These are phyloP conservation scores for Cyclostephanos invisitatus DNA, from an alignment of 108 stramenopile genomes.

Conservation along the genomic window DNA sequence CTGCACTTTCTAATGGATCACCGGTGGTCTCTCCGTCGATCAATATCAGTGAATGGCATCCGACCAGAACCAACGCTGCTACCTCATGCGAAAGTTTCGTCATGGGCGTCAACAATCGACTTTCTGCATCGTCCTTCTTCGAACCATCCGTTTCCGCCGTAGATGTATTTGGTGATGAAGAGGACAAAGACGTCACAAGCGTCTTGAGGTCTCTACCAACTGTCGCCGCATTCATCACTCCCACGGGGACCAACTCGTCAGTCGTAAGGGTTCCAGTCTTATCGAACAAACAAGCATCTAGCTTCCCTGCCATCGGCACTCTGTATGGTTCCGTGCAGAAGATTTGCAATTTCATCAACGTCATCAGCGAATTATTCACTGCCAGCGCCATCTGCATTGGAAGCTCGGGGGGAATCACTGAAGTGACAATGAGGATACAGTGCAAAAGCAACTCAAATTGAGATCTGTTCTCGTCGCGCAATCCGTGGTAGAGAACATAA, in stretches of 20 bases:
- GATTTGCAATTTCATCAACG: constrained; percentile 94
- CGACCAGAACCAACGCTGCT: constrained; percentile 80
- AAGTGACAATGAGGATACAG: constrained; percentile 95
- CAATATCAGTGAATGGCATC: constrained; percentile 89
- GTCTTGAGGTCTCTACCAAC: constrained; percentile 13
- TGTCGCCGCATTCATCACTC: constrained; percentile 58
- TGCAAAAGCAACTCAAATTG: constrained; percentile 93
- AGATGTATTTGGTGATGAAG: neutral
- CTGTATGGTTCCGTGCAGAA: constrained; percentile 97
- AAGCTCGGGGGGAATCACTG: constrained; percentile 95
- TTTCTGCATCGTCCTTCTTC: constrained; percentile 45
- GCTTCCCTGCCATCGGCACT: constrained; percentile 95
- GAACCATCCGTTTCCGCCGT: constrained; percentile 44
- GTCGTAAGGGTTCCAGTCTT: constrained; percentile 98
- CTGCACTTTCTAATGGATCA: constrained; percentile 89
- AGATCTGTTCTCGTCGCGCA: constrained; percentile 83
- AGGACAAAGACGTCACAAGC: constrained; percentile 1
- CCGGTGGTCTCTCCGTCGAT: constrained; percentile 89
- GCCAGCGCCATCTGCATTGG: constrained; percentile 99
- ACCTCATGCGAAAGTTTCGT: constrained; percentile 64
- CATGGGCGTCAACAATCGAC: constrained; percentile 73
- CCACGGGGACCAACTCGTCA: constrained; percentile 95
- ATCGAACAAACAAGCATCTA: constrained; percentile 96
- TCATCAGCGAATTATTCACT: constrained; percentile 95
- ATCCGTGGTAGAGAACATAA: constrained; percentile 93